phyloP scores from a whole-genome alignment of 306 rosid species.

The Comarum palustre region DNA sequence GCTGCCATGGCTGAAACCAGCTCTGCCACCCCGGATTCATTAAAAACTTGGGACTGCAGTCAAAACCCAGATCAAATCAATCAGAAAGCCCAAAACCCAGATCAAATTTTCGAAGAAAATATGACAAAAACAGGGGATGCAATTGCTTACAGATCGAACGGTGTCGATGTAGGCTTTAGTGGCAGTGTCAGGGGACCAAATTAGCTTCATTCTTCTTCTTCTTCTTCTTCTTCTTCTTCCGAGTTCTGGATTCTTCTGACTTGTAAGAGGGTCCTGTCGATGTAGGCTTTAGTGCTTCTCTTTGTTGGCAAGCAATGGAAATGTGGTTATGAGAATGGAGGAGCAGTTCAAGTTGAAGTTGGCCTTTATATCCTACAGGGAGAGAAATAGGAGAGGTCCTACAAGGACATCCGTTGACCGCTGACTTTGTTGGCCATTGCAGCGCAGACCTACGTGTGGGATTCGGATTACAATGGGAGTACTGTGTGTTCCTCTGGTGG shows the following conservation, averaged over 20 bases:
- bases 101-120: not conserved
- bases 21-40: slow-evolving; percentile 82
- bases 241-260: not conserved
- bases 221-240: not conserved
- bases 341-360: slow-evolving; percentile 12
- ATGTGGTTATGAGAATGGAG: not conserved
- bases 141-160: slow-evolving; percentile 60
- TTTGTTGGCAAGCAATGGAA: slow-evolving; percentile 16
- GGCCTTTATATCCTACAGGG: slow-evolving; percentile 16
- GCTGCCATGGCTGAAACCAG: slow-evolving; percentile 88
- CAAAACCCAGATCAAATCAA: slow-evolving; percentile 9
- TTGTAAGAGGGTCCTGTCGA: not conserved
- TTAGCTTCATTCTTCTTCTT: slow-evolving; percentile 56
- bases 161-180: slow-evolving; percentile 82
- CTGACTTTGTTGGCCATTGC: slow-evolving; percentile 45
- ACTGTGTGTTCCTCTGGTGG: not conserved
- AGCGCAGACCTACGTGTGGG: slow-evolving; percentile 40
- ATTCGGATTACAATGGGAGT: slow-evolving; percentile 26
- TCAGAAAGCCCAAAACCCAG: not conserved
- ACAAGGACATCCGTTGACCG: slow-evolving; percentile 22
- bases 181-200: slow-evolving; percentile 90
- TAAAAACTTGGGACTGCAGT: slow-evolving; percentile 50
- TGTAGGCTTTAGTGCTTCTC: too few relatives aligned
- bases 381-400: not conserved
- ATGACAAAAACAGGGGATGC: not conserved